phyloP scores from a whole-genome alignment of 495 filamentous ascomycete species.

The Talaromyces adpressus region DNA sequence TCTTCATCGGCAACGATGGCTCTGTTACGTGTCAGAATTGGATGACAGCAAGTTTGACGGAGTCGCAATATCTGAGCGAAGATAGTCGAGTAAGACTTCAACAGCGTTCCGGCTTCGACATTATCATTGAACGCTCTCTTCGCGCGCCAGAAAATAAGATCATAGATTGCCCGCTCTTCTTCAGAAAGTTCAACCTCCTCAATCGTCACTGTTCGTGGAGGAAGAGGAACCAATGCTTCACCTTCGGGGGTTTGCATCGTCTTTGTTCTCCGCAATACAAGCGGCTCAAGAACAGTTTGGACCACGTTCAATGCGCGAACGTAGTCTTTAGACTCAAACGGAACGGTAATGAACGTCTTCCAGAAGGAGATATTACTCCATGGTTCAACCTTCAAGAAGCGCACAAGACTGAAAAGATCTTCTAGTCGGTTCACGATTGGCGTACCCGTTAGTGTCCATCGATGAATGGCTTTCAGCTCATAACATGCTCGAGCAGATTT shows the following conservation, averaged over 20 bases:
- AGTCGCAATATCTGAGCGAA: conserved; percentile 95
- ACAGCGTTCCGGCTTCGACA: conserved; percentile 81
- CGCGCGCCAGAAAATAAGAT: conserved; percentile 75
- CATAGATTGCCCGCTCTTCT: conserved; percentile 83
- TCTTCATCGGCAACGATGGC: conserved; percentile 82
- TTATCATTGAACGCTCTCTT: conserved; percentile 79
- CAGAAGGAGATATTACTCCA: conserved; percentile 99
- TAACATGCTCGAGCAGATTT: conserved; percentile 94
- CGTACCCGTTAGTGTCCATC: conserved; percentile 92
- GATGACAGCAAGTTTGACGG: conserved; percentile 92
- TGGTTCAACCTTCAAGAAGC: conserved; percentile 87
- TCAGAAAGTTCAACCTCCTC: conserved; percentile 79
- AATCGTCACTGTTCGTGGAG: conserved; percentile 72
- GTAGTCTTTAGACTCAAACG: conserved; percentile 92
- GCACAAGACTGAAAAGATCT: conserved; percentile 91
- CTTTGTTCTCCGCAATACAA: conserved; percentile 93
- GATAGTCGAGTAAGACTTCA: conserved; percentile 92
- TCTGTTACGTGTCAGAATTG: conserved; percentile 77
- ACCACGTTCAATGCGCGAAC: conserved; percentile 92
- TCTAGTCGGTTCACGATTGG: conserved; percentile 96
- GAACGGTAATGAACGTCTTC: conserved; percentile 96
- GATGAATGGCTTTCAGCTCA: conserved; percentile 72
- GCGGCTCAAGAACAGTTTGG: conserved; percentile 89
- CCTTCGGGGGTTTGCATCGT: conserved; percentile 96
- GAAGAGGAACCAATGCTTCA: conserved; percentile 75